Conservation (phyloP, 1,284 basidiomycete genomes). For the Malassezia brasiliensis region DNA sequence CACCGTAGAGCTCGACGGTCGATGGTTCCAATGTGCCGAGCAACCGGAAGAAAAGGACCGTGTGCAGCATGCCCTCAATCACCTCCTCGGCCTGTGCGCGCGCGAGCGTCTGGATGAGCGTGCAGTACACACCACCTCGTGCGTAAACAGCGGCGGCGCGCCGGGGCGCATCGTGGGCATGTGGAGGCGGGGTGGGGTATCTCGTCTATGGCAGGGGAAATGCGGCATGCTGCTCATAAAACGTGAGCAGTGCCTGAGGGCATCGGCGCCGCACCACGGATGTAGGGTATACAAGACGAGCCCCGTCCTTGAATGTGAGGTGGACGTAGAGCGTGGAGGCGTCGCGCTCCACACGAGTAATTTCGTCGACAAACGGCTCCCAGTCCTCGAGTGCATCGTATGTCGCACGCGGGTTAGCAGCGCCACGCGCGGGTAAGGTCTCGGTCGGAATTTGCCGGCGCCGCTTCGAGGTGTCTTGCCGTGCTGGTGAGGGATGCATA, state of each 20-base stretch:
- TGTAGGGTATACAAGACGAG: not conserved
- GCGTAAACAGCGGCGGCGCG: constrained; percentile 8
- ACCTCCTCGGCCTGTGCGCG: constrained; percentile 6
- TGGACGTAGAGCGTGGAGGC: not conserved
- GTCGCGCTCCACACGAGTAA: not conserved
- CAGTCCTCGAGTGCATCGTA: not conserved
- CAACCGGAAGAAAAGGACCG: constrained; percentile 13
- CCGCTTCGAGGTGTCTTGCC: too few relatives aligned
- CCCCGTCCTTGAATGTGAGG: not conserved
- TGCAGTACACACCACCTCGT: constrained; percentile 9
- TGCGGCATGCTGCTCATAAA: constrained; percentile 4
- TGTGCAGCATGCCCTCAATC: constrained; percentile 9
- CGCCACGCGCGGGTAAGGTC: too few relatives aligned
- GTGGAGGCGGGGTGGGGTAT: constrained; percentile 2
- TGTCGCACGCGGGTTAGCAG: not conserved
- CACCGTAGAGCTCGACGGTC: not conserved
- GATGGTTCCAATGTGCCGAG: constrained; percentile 7
- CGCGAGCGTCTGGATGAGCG: constrained; percentile 1
- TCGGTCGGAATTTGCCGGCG: too few relatives aligned
- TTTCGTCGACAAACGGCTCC: not conserved
- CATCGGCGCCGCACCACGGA: not conserved
- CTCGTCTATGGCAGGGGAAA: not conserved
- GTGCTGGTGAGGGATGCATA: too few relatives aligned
- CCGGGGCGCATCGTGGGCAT: not conserved
- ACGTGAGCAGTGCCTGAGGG: constrained; percentile 6